A percentile compares a stretch with the other conserved stretches of the same genome.
Conservation (phyloP, 2,329 filamentous ascomycete genomes). For the Pestalotiopsis fici region DNA sequence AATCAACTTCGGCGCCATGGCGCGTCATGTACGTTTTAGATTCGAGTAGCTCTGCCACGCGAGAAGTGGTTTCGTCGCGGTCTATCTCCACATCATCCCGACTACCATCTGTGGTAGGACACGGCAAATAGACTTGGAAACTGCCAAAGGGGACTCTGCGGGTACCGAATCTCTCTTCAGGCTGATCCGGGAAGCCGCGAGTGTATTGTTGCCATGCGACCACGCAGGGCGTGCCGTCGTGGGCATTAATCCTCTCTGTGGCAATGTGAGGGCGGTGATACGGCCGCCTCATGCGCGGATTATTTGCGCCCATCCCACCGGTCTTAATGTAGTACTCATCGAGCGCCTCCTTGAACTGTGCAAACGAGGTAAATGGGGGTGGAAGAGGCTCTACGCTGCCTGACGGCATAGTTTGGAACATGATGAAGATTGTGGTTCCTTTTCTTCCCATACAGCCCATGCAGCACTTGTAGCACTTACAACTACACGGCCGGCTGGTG, state of each 20-base stretch:
- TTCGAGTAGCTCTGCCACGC: conserved; percentile 1
- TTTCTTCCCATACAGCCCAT: no score
- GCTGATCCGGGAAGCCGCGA: conserved; percentile 3
- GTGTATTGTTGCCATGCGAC: not conserved
- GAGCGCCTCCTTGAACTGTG: not conserved
- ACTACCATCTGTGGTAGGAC: not conserved
- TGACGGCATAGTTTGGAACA: not conserved
- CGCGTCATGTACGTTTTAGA: not conserved
- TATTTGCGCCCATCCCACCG: not conserved
- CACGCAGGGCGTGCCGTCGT: not conserved
- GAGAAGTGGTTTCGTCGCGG: not conserved
- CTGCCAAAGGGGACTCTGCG: not conserved
- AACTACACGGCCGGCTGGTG: no score
- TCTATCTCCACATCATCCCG: not conserved
- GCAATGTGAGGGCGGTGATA: not conserved
- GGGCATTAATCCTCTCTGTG: not conserved
- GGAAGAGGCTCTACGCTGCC: not conserved
- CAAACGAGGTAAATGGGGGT: conserved; percentile 1
- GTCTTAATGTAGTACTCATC: not conserved
- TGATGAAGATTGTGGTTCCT: not conserved
- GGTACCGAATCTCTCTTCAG: not conserved
- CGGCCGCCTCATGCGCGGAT: not conserved
- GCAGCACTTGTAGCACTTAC: no score
- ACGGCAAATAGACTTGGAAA: conserved; percentile 2
- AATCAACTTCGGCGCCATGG: not conserved